Conservation (phyloP, 176 grass and related monocot species). For the Phyllostachys edulis region DNA sequence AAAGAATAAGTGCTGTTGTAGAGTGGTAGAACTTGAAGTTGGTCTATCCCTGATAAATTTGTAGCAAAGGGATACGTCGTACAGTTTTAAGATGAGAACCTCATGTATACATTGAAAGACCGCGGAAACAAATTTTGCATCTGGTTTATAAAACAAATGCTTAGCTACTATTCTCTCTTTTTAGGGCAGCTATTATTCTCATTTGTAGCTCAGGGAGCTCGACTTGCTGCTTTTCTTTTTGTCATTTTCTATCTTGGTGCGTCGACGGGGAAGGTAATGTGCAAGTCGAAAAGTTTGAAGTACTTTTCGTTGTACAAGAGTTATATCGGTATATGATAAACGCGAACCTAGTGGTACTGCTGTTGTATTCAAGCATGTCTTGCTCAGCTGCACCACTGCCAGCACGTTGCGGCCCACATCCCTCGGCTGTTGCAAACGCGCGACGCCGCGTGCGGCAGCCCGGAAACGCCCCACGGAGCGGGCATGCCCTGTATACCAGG, state of each 20-base stretch:
- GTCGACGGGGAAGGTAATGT: not conserved
- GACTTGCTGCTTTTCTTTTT: not conserved
- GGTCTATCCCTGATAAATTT: slow-evolving; percentile 33
- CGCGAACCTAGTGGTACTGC: not conserved
- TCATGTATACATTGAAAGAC: slow-evolving; percentile 38
- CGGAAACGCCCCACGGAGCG: not conserved
- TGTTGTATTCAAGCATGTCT: not conserved
- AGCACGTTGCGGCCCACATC: no score
- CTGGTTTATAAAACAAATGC: slow-evolving; percentile 7
- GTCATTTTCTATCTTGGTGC: not conserved
- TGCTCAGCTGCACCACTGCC: no score
- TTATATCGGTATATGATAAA: not conserved
- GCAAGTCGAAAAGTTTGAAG: not conserved
- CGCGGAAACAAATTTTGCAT: slow-evolving; percentile 47
- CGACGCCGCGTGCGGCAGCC: no score
- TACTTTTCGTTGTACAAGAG: not conserved
- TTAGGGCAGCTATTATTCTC: not conserved
- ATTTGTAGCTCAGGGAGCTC: not conserved
- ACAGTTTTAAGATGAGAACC: slow-evolving; percentile 32
- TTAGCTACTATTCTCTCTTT: not conserved
- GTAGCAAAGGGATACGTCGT: slow-evolving; percentile 32
- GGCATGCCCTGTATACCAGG: no score
- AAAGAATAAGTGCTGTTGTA: slow-evolving; percentile 49
- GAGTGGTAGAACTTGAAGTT: slow-evolving; percentile 42
- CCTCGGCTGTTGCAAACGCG: not conserved